A percentile compares a stretch with the other conserved stretches of the same genome.
Evolutionary conservation across 2,329 filamentous ascomycete species (phyloP).

Genomic region (Alternaria solani): DNA sequence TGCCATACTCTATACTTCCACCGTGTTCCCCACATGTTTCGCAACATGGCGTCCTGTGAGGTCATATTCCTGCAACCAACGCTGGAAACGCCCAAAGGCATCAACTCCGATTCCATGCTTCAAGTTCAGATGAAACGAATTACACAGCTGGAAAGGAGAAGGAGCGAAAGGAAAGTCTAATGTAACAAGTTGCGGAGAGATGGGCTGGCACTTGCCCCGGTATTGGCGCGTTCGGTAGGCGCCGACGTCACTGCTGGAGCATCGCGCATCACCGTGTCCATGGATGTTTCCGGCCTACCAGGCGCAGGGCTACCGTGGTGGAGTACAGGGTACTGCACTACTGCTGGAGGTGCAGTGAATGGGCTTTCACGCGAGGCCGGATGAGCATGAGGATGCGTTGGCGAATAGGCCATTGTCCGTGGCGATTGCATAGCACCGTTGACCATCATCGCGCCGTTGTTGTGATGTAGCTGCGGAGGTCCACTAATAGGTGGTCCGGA

Average conservation of each 20-base stretch:
- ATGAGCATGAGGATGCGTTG: constrained; percentile 46
- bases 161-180: constrained; percentile 34
- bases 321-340: constrained; percentile 35
- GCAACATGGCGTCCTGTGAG: constrained; percentile 17
- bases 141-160: constrained; percentile 13
- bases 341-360: constrained; percentile 39
- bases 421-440: constrained; percentile 51
- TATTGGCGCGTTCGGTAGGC: constrained; percentile 40
- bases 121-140: constrained; percentile 1
- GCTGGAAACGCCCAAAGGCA: constrained; percentile 25
- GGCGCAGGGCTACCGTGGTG: constrained; percentile 46
- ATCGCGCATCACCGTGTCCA: constrained; percentile 48
- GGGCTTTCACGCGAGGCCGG: constrained; percentile 48
- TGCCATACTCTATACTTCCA: constrained; percentile 15
- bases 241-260: constrained; percentile 36
- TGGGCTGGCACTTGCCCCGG: constrained; percentile 57
- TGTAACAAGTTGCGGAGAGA: constrained; percentile 58
- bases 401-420: constrained; percentile 47
- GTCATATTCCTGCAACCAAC: constrained; percentile 16
- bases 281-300: constrained; percentile 45
- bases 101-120: constrained; percentile 33
- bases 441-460: constrained; percentile 40
- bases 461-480: constrained; percentile 45
- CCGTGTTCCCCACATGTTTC: constrained; percentile 17
- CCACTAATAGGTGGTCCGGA: constrained; percentile 37